Evolutionary conservation across 2,329 filamentous ascomycete species (phyloP).

Genomic region (Aspergillus sp.): DNA sequence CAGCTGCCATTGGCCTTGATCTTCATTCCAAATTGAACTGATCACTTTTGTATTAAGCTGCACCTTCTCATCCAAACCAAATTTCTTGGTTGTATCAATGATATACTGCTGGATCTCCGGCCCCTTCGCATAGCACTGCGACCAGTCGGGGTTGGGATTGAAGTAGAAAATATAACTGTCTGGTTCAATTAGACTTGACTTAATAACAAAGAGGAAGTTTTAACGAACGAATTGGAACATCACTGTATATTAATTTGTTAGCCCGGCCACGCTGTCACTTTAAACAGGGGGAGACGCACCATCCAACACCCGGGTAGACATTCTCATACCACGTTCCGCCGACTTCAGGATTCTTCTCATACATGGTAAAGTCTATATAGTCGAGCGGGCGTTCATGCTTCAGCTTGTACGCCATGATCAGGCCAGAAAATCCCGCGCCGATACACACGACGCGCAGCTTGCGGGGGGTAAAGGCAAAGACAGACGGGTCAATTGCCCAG

Average conservation of each 20-base stretch:
- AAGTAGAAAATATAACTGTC: constrained; percentile 6
- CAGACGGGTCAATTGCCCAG: background rate
- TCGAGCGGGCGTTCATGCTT: constrained; percentile 17
- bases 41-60: constrained; percentile 24
- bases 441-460: constrained; percentile 25
- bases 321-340: constrained; percentile 5
- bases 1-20: constrained; percentile 19
- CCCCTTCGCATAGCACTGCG: constrained; percentile 40
- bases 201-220: background rate
- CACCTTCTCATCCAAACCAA: constrained; percentile 38
- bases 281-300: background rate
- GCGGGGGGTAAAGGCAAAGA: constrained; percentile 16
- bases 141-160: constrained; percentile 43
- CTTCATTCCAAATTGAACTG: constrained; percentile 39
- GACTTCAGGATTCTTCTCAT: constrained; percentile 1
- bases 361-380: background rate
- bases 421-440: constrained; percentile 32
- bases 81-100: constrained; percentile 38
- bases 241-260: background rate
- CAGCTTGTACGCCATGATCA: constrained; percentile 43
- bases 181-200: background rate
- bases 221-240: background rate
- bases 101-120: constrained; percentile 48
- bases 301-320: constrained; percentile 3
- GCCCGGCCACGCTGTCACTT: no score